Percentiles rank a stretch among this genome's conserved stretches.
phyloP scores from a whole-genome alignment of 306 rosid species.

The Amphicarpaea edgeworthii region DNA sequence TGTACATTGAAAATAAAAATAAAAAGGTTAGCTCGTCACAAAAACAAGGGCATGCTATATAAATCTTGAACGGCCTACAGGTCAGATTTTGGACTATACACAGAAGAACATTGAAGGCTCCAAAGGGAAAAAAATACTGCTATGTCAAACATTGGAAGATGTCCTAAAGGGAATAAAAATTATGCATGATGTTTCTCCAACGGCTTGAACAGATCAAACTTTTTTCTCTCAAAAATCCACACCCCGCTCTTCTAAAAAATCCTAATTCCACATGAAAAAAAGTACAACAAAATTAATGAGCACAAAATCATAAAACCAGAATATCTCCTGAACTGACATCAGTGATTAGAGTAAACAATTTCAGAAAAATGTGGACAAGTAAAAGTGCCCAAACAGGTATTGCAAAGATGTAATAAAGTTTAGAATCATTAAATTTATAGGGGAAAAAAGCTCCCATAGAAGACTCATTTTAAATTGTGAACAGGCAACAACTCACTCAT shows the following conservation, averaged over 20 bases:
- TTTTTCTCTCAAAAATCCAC: not conserved
- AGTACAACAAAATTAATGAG: slow-evolving; percentile 15
- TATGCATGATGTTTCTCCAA: slow-evolving; percentile 26
- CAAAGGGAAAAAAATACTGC: not conserved
- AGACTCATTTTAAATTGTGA: slow-evolving; percentile 18
- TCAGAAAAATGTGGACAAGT: slow-evolving; percentile 17
- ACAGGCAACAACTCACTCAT: not conserved
- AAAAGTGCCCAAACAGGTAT: slow-evolving; percentile 25
- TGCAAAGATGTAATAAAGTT: slow-evolving; percentile 16
- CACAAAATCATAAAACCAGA: not conserved
- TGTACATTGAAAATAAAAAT: slow-evolving; percentile 40
- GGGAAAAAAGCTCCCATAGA: not conserved
- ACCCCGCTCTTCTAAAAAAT: not conserved
- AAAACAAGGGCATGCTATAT: not conserved
- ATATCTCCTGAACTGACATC: not conserved
- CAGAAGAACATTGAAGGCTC: slow-evolving; percentile 1
- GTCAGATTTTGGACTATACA: slow-evolving; percentile 21
- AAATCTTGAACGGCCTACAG: slow-evolving; percentile 12
- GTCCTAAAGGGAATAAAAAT: not conserved
- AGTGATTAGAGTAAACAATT: slow-evolving; percentile 13
- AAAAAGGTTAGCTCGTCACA: slow-evolving; percentile 3
- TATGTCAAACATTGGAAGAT: not conserved
- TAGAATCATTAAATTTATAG: not conserved
- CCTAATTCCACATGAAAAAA: not conserved
- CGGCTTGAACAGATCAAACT: slow-evolving; percentile 9